Conservation (phyloP, 2,329 filamentous ascomycete genomes). For the Eutypa lata region DNA sequence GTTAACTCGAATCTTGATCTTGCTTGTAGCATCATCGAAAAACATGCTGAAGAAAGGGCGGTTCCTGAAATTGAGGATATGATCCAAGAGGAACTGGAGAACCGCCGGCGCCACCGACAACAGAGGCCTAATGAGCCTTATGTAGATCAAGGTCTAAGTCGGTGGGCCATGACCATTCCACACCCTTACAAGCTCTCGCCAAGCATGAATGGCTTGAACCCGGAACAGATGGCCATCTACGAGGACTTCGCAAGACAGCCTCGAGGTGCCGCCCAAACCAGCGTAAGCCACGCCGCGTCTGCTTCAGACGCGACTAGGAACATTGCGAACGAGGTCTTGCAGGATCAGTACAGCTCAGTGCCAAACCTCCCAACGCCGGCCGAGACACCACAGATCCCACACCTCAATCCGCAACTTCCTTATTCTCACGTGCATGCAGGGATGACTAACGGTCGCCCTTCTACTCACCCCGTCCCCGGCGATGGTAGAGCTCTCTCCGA, state of each 20-base stretch:
- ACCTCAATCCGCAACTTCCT: conserved; percentile 49
- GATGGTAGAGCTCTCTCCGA: conserved; percentile 53
- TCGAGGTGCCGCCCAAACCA: conserved; percentile 55
- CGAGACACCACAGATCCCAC: conserved; percentile 56
- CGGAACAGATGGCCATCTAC: conserved; percentile 92
- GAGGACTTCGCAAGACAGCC: conserved; percentile 92
- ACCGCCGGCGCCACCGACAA: conserved; percentile 70
- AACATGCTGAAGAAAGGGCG: conserved; percentile 90
- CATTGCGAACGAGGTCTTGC: conserved; percentile 61
- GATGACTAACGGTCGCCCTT: conserved; percentile 50
- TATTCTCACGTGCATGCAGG: conserved; percentile 53
- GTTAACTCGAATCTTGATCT: conserved; percentile 96
- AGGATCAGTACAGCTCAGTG: conserved; percentile 58
- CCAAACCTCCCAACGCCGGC: conserved; percentile 56
- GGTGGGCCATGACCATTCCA: conserved; percentile 91
- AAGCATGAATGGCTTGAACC: conserved; percentile 67
- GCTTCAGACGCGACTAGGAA: conserved; percentile 60
- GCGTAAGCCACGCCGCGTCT: conserved; percentile 55
- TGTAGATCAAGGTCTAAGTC: conserved; percentile 75
- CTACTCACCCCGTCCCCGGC: conserved; percentile 39
- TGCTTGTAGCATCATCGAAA: conserved; percentile 90
- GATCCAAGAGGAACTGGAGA: conserved; percentile 76
- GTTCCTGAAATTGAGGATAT: conserved; percentile 93
- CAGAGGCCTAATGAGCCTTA: conserved; percentile 80
- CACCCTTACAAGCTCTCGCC: conserved; percentile 87